Base-by-base conservation (phyloP, 1,284 basidiomycete species). In the Tilletia indica region DNA sequence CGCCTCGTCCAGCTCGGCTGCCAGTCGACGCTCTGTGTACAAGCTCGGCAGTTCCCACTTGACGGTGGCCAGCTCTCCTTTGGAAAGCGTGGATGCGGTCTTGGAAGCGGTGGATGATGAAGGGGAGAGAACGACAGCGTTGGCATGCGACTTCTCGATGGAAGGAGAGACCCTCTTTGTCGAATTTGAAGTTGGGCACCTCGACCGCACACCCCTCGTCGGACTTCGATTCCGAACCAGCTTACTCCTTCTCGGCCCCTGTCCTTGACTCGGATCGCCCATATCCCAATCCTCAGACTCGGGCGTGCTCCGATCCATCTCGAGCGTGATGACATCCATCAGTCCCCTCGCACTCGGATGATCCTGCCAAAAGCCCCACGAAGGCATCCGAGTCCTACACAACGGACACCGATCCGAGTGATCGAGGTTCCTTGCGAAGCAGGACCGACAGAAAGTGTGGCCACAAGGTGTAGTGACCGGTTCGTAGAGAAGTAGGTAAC, bases 381-480 rank as follows among this genome's bases (percentile, higher is more conserved):
- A 87, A 1, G 93, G 92, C 45, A 95, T 87, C 51, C 88, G 87
- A 73, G 91, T 87, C 70, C 94, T 89, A 85, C 94, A 98, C 8
- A 97, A 87, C 0, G 95, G 95, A 84, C 94, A 97, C 19, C 88
- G 86, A 63, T 87, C 85, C 74, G 88, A 91, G 85, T 97, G 93
- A 84, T 97, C 94, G 73, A 96, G 88, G 8, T 93, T 91, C 66
- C 94, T 90, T 71, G 93, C 90, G 36, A 98, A 88, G 85, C 94
- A 98, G 78, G 89, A 89, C 12, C 89, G 87, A 84, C 96, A 97
- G 85, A 95, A 97, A 0, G 94, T 95, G 86, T 97, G 94, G 83
- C 96, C 94, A 84, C 95, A 97, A 3, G 92, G 92, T 1, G 94
- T 93, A 8, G 95, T 97, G 71, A 95, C 87, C 1, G 94, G 94